Percentiles rank a stretch among this genome's conserved stretches.
phyloP scores from a whole-genome alignment of 306 rosid genomes.

The Castanea sativa region DNA sequence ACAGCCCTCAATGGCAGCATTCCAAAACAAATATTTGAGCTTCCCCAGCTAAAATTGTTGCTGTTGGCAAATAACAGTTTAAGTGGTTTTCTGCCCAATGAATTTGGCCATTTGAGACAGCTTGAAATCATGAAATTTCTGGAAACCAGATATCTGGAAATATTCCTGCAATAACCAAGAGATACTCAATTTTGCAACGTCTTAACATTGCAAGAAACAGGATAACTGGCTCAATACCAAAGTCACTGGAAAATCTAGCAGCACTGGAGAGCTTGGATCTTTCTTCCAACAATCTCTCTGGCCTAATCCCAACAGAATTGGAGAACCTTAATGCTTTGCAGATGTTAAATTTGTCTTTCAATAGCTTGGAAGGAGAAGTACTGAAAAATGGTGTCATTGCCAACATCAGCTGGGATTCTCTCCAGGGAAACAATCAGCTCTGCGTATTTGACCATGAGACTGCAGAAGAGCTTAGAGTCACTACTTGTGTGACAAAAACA shows the following conservation, averaged over 20 bases:
- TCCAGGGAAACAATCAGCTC: slow-evolving; percentile 33
- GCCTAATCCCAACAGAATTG: slow-evolving; percentile 30
- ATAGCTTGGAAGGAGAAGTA: slow-evolving; percentile 40
- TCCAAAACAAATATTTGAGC: slow-evolving; percentile 34
- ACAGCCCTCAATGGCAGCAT: slow-evolving; percentile 36
- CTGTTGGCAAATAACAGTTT: slow-evolving; percentile 21
- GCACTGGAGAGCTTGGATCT: slow-evolving; percentile 35
- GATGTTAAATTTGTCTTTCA: slow-evolving; percentile 38
- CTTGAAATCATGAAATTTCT: slow-evolving; percentile 20
- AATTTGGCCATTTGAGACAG: slow-evolving; percentile 27
- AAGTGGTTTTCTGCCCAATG: slow-evolving; percentile 25
- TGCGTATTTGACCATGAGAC: slow-evolving; percentile 25
- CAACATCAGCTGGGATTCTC: slow-evolving; percentile 27
- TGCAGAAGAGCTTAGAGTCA: slow-evolving; percentile 11
- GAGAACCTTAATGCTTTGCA: slow-evolving; percentile 22
- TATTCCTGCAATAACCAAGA: slow-evolving; percentile 15
- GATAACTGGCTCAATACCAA: slow-evolving; percentile 38
- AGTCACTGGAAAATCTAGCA: slow-evolving; percentile 18
- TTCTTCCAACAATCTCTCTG: slow-evolving; percentile 39
- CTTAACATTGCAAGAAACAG: slow-evolving; percentile 31
- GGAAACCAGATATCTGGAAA: slow-evolving; percentile 25
- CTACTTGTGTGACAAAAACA: background rate
- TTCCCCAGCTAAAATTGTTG: slow-evolving; percentile 14
- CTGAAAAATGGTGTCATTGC: slow-evolving; percentile 28
- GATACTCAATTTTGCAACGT: background rate